Base-by-base conservation (phyloP, 306 rosid genomes). In the Cucurbita maxima region DNA sequence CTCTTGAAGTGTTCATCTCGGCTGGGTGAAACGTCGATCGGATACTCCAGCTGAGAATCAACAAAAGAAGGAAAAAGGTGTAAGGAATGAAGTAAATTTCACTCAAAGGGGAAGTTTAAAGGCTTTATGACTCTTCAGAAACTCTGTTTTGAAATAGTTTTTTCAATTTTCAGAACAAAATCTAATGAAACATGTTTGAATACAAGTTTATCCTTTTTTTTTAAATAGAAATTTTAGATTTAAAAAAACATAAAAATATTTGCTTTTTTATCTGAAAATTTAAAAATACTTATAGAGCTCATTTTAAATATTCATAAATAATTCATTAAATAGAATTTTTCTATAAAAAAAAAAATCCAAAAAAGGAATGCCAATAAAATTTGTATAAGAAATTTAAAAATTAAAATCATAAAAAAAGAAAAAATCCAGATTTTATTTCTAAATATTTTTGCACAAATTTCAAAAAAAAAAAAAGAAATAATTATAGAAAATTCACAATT, bases 31-130 rank as follows among this genome's bases (percentile, higher is more conserved):
- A 70, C 96, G 73, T 86, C 92, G 11, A 87, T 72, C 8, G 99
- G 99, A 89, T 92, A 91, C 72, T 94, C 97, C 14, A 76, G 90
- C 99, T 94, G 76, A 50, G 1, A 74, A 52, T 40, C 66, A 53
- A 30, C 19, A 18, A 36, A 30, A 20, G 3, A 30, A 25, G 36
- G 68, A 38, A 62, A 1, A 9, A 15, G 22, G 7, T 61, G 25
- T 38, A 16, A 34, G 5, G 66, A 59, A 30, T 59, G 19, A 61
- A 61, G 68, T 61, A 37, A 61, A 37, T 7, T 34, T 14, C 66
- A 59, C 66, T 5, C 2, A 58, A 57, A 11, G 30, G 22, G 43
- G 47, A 61, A 61, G 12, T 11, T 58, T 58, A 16, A 22, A 22
- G 16, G 38, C 38, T 56, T 20, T 56, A 56, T 19, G 36, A 36